phyloP scores from a whole-genome alignment of 177 flowering plant species.

The Vitis hybrid region DNA sequence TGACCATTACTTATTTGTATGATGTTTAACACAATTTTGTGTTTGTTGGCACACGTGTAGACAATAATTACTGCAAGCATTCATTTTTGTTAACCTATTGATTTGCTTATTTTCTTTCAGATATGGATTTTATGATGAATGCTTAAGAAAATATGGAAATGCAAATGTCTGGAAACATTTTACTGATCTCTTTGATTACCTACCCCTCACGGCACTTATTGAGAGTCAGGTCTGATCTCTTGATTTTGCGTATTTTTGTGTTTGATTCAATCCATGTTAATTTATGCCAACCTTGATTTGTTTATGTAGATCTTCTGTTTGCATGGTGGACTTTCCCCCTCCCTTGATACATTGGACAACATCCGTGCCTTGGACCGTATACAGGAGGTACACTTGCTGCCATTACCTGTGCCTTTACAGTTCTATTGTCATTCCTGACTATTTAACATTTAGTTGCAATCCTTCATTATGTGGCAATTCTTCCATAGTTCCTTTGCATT shows the following conservation, averaged over 20 bases:
- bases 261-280: neutral
- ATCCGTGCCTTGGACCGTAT: constrained; percentile 46
- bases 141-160: constrained; percentile 52
- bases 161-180: constrained; percentile 54
- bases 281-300: neutral
- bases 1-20: too few species aligned
- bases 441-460: neutral
- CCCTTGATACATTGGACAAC: constrained; percentile 47
- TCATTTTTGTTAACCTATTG: neutral
- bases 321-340: constrained; percentile 44
- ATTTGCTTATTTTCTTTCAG: constrained; percentile 7
- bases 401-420: neutral
- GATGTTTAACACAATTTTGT: too few species aligned
- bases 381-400: constrained; percentile 32
- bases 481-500: too few species aligned
- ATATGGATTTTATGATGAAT: constrained; percentile 52
- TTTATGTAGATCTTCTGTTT: constrained; percentile 28
- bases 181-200: constrained; percentile 51
- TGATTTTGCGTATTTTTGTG: neutral
- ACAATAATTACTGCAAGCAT: neutral
- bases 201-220: constrained; percentile 47
- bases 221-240: constrained; percentile 23
- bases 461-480: neutral
- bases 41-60: neutral
- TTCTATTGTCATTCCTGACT: neutral